Percentiles rank a stretch among this genome's conserved stretches.
Evolutionary conservation across 352 stramenopile genomes (phyloP).

Genomic region (Phytophthora foliorum): DNA sequence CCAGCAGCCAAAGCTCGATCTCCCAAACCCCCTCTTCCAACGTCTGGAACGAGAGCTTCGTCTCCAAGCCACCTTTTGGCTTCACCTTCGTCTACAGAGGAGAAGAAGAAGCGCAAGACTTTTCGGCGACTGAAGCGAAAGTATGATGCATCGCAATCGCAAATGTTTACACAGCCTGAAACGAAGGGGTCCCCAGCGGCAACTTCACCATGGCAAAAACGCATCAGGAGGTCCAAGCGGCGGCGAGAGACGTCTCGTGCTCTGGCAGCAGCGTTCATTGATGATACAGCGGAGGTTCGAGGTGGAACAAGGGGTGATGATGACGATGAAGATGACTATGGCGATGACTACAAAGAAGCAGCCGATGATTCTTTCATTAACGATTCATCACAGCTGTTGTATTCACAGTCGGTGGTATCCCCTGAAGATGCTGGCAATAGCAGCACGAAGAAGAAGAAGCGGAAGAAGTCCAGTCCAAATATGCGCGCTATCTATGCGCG

Average conservation of each 20-base stretch:
- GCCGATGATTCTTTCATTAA: conserved; percentile 85
- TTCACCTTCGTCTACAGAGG: conserved; percentile 52
- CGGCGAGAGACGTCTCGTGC: conserved; percentile 44
- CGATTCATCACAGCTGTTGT: conserved; percentile 85
- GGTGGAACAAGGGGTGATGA: conserved; percentile 62
- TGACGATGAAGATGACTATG: conserved; percentile 74
- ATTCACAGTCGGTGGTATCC: conserved; percentile 59
- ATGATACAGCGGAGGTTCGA: conserved; percentile 70
- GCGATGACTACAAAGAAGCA: conserved; percentile 59
- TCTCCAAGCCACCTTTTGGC: conserved; percentile 69
- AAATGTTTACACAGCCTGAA: conserved; percentile 31
- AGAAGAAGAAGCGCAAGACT: conserved; percentile 68
- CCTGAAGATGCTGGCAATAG: conserved; percentile 27
- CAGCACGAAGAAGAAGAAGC: conserved; percentile 37
- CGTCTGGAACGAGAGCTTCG: conserved; percentile 8
- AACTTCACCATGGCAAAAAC: conserved; percentile 71
- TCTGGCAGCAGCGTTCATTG: conserved; percentile 67
- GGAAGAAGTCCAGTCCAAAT: conserved; percentile 48
- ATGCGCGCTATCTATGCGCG: conserved; percentile 86
- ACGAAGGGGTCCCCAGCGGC: conserved; percentile 15
- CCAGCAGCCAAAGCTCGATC: conserved; percentile 3
- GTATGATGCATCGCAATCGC: conserved; percentile 64
- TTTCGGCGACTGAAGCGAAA: conserved; percentile 80
- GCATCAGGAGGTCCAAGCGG: conserved; percentile 63
- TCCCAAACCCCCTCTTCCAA: conserved; percentile 26